Conservation (phyloP, 768 basidiomycete genomes). For the Basidioascus undulatus region DNA sequence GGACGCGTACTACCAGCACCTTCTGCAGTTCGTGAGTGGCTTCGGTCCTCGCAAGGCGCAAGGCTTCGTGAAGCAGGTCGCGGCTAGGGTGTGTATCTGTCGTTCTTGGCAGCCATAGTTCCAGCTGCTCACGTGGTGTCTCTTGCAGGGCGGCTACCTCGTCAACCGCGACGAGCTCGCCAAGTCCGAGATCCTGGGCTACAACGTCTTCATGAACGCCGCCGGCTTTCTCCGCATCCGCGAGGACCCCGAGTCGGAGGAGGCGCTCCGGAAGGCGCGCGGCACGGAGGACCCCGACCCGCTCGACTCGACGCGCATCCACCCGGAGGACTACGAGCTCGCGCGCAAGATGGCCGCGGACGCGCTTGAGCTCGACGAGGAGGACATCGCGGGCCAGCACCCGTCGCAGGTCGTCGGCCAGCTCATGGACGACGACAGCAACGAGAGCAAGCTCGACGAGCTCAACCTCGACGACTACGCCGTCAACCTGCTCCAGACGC, state of each 20-base stretch:
- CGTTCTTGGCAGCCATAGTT: too few species aligned
- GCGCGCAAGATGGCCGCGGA: slow-evolving; percentile 97
- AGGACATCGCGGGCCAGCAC: slow-evolving; percentile 77
- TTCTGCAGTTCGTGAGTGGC: slow-evolving; percentile 76
- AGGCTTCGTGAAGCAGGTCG: slow-evolving; percentile 37
- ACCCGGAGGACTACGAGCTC: slow-evolving; percentile 91
- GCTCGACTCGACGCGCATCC: slow-evolving; percentile 81
- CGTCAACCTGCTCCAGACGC: slow-evolving; percentile 60
- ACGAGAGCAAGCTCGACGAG: slow-evolving; percentile 56
- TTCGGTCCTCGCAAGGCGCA: slow-evolving; percentile 87
- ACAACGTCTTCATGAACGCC: slow-evolving; percentile 75
- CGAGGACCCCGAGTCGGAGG: slow-evolving; percentile 37
- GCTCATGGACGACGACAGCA: slow-evolving; percentile 62
- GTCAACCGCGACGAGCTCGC: slow-evolving; percentile 74
- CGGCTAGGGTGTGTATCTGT: too few species aligned
- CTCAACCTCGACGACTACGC: slow-evolving; percentile 93
- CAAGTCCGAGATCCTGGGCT: slow-evolving; percentile 49
- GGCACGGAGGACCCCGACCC: slow-evolving; percentile 52
- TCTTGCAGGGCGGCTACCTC: slow-evolving; percentile 52
- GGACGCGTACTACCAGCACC: slow-evolving; percentile 64
- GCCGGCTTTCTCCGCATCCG: slow-evolving; percentile 73
- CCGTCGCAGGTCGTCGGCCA: slow-evolving; percentile 68
- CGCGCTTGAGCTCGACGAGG: slow-evolving; percentile 89
- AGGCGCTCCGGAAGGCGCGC: slow-evolving; percentile 25
- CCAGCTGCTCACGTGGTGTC: slow-evolving; percentile 2